Conservation (phyloP, 371 early-diverging fungal species). For the Blakeslea trispora region DNA sequence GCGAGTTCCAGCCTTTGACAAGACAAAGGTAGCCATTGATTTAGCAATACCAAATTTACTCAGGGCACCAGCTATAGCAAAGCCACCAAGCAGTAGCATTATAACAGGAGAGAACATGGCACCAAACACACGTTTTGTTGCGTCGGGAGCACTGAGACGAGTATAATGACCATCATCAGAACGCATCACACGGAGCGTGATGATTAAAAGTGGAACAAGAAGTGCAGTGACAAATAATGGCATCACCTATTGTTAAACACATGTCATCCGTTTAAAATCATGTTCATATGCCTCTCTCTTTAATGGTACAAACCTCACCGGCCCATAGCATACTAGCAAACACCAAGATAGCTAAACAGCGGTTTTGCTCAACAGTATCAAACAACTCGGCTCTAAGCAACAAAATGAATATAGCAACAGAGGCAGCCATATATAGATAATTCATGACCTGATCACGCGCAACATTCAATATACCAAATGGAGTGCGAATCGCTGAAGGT, state of each 20-base stretch:
- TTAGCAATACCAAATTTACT: constrained; percentile 93
- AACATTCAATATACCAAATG: constrained; percentile 47
- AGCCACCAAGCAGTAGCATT: constrained; percentile 83
- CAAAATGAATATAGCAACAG: constrained; percentile 57
- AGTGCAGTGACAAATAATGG: constrained; percentile 94
- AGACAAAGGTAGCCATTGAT: constrained; percentile 81
- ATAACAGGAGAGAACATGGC: constrained; percentile 86
- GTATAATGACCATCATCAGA: constrained; percentile 48
- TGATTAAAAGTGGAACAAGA: constrained; percentile 85
- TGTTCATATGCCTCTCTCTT: no score
- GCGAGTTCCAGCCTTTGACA: constrained; percentile 87
- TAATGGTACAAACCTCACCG: constrained; percentile 78
- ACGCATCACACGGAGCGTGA: constrained; percentile 82
- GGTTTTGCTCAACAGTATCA: constrained; percentile 65
- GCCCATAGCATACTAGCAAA: constrained; percentile 94
- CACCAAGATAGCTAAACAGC: constrained; percentile 88
- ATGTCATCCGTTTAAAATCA: no score
- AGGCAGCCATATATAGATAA: constrained; percentile 40
- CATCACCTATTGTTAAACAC: constrained; percentile 62
- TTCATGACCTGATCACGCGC: constrained; percentile 42
- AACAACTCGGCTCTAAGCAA: constrained; percentile 59
- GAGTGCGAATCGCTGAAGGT: constrained; percentile 43
- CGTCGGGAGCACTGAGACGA: constrained; percentile 58
- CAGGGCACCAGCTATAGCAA: constrained; percentile 79
- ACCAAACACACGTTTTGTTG: constrained; percentile 71